Base-by-base conservation (phyloP, 1,139 yeast species). In the Lodderomyces beijingensis region DNA sequence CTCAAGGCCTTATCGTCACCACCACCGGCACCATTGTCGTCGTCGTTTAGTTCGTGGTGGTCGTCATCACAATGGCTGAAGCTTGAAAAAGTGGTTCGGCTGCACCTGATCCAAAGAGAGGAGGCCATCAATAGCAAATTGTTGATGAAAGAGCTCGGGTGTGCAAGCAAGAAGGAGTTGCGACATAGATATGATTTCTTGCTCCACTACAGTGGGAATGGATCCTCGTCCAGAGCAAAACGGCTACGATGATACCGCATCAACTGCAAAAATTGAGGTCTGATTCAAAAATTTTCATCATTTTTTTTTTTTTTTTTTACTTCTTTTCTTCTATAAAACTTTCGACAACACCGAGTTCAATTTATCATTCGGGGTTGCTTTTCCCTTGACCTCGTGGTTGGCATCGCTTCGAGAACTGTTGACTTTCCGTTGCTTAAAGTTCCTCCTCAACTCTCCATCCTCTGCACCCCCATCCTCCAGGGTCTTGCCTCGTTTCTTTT, bases 381-480 rank as follows among this genome's bases (percentile, higher is more conserved):
- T 58, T 32, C 54, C 57, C 49, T 79, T 78, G 32, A 72, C 58
- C 25, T 62, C 55, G 3, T 59, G 58, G 13, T 67, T 63, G 14
- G 86, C 87, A 42, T 71, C 76, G 1, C 87, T 83, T 47, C 91
- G 71, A 9, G 72, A 70, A 13, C 85, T 76, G 8, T 77, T 62
- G 17, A 82, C 79, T 34, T 66, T 68, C 39, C 85, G 68, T 53
- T 82, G 93, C 40, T 72, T 74, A 51, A 80, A 79, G 21, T 58
- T 62, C 56, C 85, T 68, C 45, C 77, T 65, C 2, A 71, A 50
- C 35, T 63, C 60, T 1, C 55, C 47, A 5, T 57, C 61, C 4
- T 42, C 45, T 3, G 5, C 13, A 2, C 47, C 48, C 9, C 46
- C 51, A 3, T 45, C 45, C 5, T 40, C 41, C 11, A 35, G 49